These are phyloP conservation scores for Berkeleyomyces basicola DNA, from an alignment of 2,329 filamentous ascomycete species.

Conservation along the genomic window DNA sequence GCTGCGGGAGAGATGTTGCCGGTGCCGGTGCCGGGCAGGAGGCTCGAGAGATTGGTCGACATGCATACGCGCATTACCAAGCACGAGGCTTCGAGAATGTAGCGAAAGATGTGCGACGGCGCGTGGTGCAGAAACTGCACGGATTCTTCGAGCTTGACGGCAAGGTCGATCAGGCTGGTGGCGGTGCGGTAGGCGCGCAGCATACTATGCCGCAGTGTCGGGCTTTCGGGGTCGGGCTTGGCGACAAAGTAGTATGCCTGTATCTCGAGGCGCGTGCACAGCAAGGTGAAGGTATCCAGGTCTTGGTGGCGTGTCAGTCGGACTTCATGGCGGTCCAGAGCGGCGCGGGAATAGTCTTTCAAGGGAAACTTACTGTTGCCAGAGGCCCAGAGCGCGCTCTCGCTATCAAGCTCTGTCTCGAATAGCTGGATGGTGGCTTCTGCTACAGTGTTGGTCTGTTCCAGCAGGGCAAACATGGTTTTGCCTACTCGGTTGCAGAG, in stretches of 20 bases:
- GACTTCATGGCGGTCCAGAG: neutral
- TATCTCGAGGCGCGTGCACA: constrained; percentile 35
- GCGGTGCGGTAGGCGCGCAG: constrained; percentile 33
- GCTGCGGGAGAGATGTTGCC: constrained; percentile 18
- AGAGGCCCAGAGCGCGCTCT: constrained; percentile 19
- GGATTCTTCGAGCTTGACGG: constrained; percentile 27
- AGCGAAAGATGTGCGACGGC: constrained; percentile 33
- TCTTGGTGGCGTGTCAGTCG: neutral
- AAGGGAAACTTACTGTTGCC: neutral
- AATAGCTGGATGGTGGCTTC: constrained; percentile 30
- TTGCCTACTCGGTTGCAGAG: constrained; percentile 31
- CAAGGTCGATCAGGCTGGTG: constrained; percentile 27
- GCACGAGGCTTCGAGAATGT: constrained; percentile 29
- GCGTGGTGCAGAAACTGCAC: constrained; percentile 28
- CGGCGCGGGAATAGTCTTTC: neutral
- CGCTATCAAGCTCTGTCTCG: constrained; percentile 35
- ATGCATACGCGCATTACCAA: constrained; percentile 22
- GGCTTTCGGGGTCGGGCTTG: constrained; percentile 23
- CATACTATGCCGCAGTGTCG: constrained; percentile 28
- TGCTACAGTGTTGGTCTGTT: constrained; percentile 30
- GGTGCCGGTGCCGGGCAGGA: constrained; percentile 18
- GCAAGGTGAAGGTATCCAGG: constrained; percentile 24
- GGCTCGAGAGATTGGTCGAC: constrained; percentile 16
- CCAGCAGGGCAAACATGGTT: constrained; percentile 30
- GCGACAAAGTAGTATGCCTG: constrained; percentile 37